Evolutionary conservation across 2,329 filamentous ascomycete genomes (phyloP).

Genomic region (Botrytis paeoniae): DNA sequence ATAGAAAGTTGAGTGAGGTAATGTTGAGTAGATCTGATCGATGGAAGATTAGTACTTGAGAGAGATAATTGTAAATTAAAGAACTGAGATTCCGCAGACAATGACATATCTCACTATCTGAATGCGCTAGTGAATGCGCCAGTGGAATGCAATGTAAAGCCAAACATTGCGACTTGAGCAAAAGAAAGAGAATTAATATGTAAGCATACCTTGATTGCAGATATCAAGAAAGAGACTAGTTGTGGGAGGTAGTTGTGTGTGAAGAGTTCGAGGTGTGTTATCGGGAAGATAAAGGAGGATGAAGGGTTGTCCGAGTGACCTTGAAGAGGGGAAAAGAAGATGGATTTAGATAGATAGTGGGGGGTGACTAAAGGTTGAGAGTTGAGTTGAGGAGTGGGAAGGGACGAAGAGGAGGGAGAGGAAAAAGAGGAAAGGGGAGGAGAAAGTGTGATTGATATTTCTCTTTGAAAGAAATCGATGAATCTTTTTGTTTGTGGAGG

Average conservation of each 20-base stretch:
- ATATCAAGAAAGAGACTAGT: slow-evolving; percentile 9
- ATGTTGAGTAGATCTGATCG: background rate
- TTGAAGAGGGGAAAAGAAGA: slow-evolving; percentile 14
- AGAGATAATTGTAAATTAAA: background rate
- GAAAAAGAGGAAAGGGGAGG: slow-evolving; percentile 26
- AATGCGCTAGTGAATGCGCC: slow-evolving; percentile 18
- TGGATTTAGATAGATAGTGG: slow-evolving; percentile 18
- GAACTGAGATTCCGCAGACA: slow-evolving; percentile 3
- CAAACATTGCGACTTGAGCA: slow-evolving; percentile 1
- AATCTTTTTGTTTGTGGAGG: slow-evolving; percentile 11
- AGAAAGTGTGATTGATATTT: slow-evolving; percentile 17
- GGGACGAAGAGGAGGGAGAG: slow-evolving; percentile 19
- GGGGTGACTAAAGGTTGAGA: slow-evolving; percentile 19
- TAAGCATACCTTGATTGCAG: slow-evolving; percentile 14
- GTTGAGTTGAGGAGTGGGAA: slow-evolving; percentile 26
- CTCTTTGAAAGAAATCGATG: slow-evolving; percentile 12
- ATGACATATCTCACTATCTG: background rate
- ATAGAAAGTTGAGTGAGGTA: slow-evolving; percentile 8
- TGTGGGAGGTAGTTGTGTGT: slow-evolving; percentile 18
- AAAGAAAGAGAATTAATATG: background rate
- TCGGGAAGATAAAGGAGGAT: slow-evolving; percentile 19
- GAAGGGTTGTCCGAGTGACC: slow-evolving; percentile 2
- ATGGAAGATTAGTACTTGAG: background rate
- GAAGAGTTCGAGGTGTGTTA: slow-evolving; percentile 12
- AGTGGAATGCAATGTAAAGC: background rate